phyloP scores from a whole-genome alignment of 768 basidiomycete species.

The Omphalotus guepiniiformis region DNA sequence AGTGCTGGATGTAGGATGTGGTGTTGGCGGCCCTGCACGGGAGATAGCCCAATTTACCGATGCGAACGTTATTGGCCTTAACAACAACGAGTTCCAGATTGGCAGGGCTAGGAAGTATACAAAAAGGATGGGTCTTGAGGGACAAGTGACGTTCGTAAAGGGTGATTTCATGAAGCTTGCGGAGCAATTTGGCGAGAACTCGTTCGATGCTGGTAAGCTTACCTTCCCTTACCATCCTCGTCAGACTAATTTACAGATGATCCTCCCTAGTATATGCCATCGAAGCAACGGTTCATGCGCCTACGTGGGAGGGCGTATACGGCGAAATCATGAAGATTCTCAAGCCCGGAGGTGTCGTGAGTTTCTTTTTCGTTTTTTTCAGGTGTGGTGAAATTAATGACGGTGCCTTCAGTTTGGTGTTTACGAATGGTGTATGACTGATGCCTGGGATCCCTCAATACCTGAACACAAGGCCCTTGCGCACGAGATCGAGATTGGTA shows the following conservation, averaged over 20 bases:
- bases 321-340: slow-evolving; percentile 88
- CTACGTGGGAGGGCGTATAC: slow-evolving; percentile 94
- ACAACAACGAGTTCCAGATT: slow-evolving; percentile 97
- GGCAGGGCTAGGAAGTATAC: slow-evolving; percentile 84
- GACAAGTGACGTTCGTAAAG: slow-evolving; percentile 78
- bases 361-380: slow-evolving; percentile 24
- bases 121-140: slow-evolving; percentile 63
- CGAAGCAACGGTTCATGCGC: slow-evolving; percentile 96
- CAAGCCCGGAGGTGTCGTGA: slow-evolving; percentile 91
- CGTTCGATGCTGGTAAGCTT: slow-evolving; percentile 86
- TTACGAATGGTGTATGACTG: slow-evolving; percentile 99
- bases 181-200: slow-evolving; percentile 88
- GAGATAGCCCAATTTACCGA: slow-evolving; percentile 93
- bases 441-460: slow-evolving; percentile 81
- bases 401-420: slow-evolving; percentile 72
- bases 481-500: slow-evolving; percentile 89
- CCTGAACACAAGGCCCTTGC: slow-evolving; percentile 88
- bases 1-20: slow-evolving; percentile 97
- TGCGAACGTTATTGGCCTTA: slow-evolving; percentile 77
- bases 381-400: neutral
- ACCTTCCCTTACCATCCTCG: neutral
- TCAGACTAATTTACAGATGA: slow-evolving; percentile 2
- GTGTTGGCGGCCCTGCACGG: slow-evolving; percentile 94
- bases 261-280: slow-evolving; percentile 83
- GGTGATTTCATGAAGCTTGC: slow-evolving; percentile 96